phyloP scores from a whole-genome alignment of 2,329 filamentous ascomycete species.

The Diaporthe humulicola region DNA sequence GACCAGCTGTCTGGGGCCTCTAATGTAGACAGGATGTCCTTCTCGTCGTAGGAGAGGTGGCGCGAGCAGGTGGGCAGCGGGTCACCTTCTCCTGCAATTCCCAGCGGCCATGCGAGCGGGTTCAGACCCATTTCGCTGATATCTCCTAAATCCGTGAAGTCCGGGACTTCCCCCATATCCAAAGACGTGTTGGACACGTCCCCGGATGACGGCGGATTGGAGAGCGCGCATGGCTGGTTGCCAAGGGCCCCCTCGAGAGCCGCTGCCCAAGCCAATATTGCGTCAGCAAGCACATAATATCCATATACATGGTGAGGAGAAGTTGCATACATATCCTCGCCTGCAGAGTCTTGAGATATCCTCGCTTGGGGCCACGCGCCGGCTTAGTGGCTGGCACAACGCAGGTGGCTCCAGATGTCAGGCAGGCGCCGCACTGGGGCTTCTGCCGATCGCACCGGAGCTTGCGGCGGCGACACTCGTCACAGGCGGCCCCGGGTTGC shows the following conservation, averaged over 20 bases:
- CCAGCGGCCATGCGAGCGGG: conserved; percentile 8
- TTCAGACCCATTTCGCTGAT: neutral
- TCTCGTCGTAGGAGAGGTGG: neutral
- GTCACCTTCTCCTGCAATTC: neutral
- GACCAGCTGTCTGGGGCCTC: conserved; percentile 1
- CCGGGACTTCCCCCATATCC: neutral
- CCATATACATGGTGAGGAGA: no score
- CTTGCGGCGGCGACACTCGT: conserved; percentile 31
- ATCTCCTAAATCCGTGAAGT: conserved; percentile 14
- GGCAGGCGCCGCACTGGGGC: conserved; percentile 27
- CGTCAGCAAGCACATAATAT: neutral
- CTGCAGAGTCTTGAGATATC: conserved; percentile 16
- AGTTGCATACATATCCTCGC: neutral
- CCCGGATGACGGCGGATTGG: conserved; percentile 3
- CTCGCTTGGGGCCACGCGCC: conserved; percentile 27
- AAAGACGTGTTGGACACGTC: neutral
- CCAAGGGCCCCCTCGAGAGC: conserved; percentile 4
- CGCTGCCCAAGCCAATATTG: neutral
- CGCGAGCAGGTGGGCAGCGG: neutral
- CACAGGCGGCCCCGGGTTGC: conserved; percentile 23
- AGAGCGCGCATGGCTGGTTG: neutral
- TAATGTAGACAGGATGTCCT: neutral
- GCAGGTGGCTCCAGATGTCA: neutral
- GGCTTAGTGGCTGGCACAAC: neutral
- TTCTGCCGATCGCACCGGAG: conserved; percentile 32